These are phyloP conservation scores for Saposhnikovia divaricata DNA, from an alignment of 129 eudicot genomes.

Conservation along the genomic window DNA sequence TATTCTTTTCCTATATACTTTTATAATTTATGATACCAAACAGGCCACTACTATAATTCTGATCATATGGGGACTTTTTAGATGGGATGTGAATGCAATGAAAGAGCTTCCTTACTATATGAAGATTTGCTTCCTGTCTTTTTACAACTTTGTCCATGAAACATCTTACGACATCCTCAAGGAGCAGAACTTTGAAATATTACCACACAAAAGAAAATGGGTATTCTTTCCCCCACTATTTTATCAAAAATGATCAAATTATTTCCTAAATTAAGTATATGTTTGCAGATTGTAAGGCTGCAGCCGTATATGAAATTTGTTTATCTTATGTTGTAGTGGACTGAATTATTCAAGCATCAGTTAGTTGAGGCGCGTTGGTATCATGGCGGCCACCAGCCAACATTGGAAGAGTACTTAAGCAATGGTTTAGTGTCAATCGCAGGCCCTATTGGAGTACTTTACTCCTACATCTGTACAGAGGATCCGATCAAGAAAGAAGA, in stretches of 20 bases:
- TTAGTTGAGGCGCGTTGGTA: background rate
- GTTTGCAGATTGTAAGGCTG: background rate
- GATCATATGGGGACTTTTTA: background rate
- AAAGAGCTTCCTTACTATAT: slow-evolving; percentile 32
- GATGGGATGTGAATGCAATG: background rate
- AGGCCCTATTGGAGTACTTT: slow-evolving; percentile 17
- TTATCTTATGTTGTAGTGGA: background rate
- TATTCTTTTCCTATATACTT: background rate
- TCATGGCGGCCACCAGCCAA: background rate
- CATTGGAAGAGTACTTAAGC: slow-evolving; percentile 23
- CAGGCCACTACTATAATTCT: background rate
- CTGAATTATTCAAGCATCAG: background rate
- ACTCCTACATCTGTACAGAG: background rate
- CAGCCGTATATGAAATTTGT: background rate
- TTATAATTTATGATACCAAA: background rate
- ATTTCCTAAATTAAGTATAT: background rate
- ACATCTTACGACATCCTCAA: slow-evolving; percentile 26
- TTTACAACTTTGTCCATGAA: slow-evolving; percentile 25
- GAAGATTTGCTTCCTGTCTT: slow-evolving; percentile 28
- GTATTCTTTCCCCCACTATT: background rate
- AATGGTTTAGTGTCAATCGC: slow-evolving; percentile 30
- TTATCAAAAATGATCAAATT: background rate
- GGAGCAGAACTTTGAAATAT: background rate
- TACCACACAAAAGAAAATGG: background rate
- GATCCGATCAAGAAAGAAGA: background rate